phyloP scores from a whole-genome alignment of 495 filamentous ascomycete genomes.

The Lasiosphaeria ovina region DNA sequence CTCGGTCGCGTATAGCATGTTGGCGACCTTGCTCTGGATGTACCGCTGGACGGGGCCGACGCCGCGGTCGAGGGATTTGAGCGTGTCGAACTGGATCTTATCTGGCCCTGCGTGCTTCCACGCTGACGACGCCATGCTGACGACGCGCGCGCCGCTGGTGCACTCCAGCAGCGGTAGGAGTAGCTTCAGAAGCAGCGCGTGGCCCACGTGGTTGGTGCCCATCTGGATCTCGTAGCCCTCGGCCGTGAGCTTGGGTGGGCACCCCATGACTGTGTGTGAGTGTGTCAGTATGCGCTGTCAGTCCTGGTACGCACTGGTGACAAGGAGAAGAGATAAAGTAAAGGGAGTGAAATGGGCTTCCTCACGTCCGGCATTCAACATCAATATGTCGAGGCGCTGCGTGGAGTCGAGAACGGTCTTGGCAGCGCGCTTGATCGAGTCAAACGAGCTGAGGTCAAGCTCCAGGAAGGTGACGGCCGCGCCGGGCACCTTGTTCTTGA shows the following conservation, averaged over 20 bases:
- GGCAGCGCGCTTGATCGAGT: conserved; percentile 27
- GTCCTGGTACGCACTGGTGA: background rate
- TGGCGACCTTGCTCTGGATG: conserved; percentile 63
- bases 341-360: conserved; percentile 40
- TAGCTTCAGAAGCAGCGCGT: conserved; percentile 61
- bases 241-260: conserved; percentile 48
- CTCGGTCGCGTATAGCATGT: conserved; percentile 59
- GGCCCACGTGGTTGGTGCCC: conserved; percentile 67
- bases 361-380: conserved; percentile 56
- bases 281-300: background rate
- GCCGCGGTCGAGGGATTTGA: conserved; percentile 38
- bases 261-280: conserved; percentile 48
- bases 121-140: conserved; percentile 33
- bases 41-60: conserved; percentile 50
- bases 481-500: conserved; percentile 10
- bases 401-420: conserved; percentile 15
- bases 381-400: conserved; percentile 39
- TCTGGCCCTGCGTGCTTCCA: conserved; percentile 34
- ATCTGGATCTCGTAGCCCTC: conserved; percentile 69
- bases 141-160: conserved; percentile 36
- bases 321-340: background rate
- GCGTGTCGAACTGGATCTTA: conserved; percentile 37
- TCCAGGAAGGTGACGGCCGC: conserved; percentile 24
- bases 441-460: conserved; percentile 34
- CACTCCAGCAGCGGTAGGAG: conserved; percentile 56